Conservation (phyloP, 2,329 filamentous ascomycete species). For the Lachnellula suecica region DNA sequence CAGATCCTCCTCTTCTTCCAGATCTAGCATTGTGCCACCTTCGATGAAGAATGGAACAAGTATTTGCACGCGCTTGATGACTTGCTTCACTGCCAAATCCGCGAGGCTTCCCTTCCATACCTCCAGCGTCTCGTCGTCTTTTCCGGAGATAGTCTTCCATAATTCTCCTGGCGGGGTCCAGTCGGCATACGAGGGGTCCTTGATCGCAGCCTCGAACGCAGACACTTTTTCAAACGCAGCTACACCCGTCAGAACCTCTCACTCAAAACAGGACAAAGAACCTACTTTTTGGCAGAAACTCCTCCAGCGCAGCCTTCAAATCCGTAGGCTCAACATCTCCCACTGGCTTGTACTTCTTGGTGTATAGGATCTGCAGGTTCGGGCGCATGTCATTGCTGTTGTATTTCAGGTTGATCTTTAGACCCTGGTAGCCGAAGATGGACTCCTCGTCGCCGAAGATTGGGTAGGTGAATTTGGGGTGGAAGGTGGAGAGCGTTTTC, state of each 20-base stretch:
- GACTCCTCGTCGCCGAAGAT: constrained; percentile 92
- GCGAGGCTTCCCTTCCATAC: constrained; percentile 79
- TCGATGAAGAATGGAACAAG: constrained; percentile 88
- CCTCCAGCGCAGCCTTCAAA: constrained; percentile 52
- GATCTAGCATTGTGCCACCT: constrained; percentile 73
- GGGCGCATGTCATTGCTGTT: constrained; percentile 74
- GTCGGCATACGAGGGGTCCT: constrained; percentile 39
- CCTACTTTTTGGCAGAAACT: constrained; percentile 67
- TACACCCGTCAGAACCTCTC: constrained; percentile 30
- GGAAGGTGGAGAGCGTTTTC: constrained; percentile 67
- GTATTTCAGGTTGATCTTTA: constrained; percentile 72
- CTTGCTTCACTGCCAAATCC: constrained; percentile 65
- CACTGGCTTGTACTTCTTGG: constrained; percentile 67
- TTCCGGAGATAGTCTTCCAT: constrained; percentile 57
- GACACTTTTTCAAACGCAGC: constrained; percentile 65
- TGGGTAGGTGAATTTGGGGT: constrained; percentile 84
- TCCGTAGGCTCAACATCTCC: constrained; percentile 70
- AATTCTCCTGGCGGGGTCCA: constrained; percentile 76
- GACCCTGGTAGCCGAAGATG: constrained; percentile 85
- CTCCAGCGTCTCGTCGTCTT: constrained; percentile 67
- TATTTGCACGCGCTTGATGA: constrained; percentile 81
- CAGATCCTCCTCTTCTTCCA: constrained; percentile 71
- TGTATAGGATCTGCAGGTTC: constrained; percentile 68
- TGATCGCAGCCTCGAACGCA: constrained; percentile 61
- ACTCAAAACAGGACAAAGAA: neutral